These are phyloP conservation scores for Eimeria praecox DNA, from an alignment of 169 alveolate species.

Conservation along the genomic window DNA sequence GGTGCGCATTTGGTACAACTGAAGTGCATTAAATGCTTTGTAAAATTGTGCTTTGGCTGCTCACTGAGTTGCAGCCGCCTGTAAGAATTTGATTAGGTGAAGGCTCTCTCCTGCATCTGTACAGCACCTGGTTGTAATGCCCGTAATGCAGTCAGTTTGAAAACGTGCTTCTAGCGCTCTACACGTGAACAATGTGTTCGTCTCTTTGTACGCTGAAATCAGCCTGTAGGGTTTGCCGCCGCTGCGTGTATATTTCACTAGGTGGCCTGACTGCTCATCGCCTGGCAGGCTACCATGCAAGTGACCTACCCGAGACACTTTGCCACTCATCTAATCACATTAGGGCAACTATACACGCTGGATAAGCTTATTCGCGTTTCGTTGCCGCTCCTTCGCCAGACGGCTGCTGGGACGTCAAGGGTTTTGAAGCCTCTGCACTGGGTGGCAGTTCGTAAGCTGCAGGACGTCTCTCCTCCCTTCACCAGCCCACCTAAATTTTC, in stretches of 20 bases:
- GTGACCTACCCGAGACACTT: background rate
- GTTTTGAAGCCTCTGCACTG: background rate
- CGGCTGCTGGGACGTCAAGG: background rate
- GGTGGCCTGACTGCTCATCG: background rate
- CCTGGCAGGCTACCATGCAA: background rate
- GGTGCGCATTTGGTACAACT: background rate
- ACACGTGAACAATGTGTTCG: background rate
- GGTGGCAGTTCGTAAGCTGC: conserved; percentile 5
- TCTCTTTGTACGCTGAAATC: background rate
- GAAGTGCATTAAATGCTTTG: background rate
- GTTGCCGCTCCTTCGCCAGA: background rate
- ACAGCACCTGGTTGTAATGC: background rate
- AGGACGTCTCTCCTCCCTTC: background rate
- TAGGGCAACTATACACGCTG: background rate
- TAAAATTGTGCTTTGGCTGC: background rate
- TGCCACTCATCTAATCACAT: background rate
- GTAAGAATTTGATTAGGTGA: background rate
- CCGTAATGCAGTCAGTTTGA: background rate
- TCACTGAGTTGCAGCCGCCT: background rate
- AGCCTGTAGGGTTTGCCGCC: background rate
- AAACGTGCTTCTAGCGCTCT: background rate
- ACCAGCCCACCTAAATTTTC: background rate
- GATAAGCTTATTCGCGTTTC: background rate
- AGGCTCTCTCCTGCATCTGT: background rate
- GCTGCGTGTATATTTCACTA: background rate